These are phyloP conservation scores for Rhodotorula sp. DNA, from an alignment of 1,284 basidiomycete species.

Conservation along the genomic window DNA sequence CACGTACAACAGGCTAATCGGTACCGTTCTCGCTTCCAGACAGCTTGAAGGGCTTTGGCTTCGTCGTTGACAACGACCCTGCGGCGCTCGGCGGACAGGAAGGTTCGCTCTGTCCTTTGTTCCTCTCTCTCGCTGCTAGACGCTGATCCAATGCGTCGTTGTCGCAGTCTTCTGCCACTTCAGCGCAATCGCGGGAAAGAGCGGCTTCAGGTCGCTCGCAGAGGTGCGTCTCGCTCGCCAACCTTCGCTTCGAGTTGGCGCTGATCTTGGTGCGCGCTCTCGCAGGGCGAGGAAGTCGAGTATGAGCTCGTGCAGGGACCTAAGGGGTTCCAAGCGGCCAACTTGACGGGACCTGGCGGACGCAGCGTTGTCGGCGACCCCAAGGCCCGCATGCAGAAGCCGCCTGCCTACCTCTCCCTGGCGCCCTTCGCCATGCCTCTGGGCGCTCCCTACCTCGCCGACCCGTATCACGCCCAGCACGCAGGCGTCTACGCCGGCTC, in stretches of 20 bases:
- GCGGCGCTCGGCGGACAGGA: slow-evolving; percentile 45
- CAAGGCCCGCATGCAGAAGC: slow-evolving; percentile 41
- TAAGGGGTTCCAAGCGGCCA: slow-evolving; percentile 45
- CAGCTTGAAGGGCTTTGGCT: slow-evolving; percentile 44
- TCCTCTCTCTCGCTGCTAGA: background rate
- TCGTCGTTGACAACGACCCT: slow-evolving; percentile 43
- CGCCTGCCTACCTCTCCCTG: slow-evolving; percentile 30
- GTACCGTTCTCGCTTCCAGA: slow-evolving; percentile 1
- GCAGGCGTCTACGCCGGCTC: slow-evolving; percentile 43
- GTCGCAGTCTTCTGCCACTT: slow-evolving; percentile 45
- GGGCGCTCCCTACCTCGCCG: slow-evolving; percentile 31
- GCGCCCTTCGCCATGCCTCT: slow-evolving; percentile 26
- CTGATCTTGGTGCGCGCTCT: background rate
- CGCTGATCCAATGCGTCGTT: background rate
- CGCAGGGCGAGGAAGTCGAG: slow-evolving; percentile 43
- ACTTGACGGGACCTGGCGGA: slow-evolving; percentile 44
- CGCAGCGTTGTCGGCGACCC: slow-evolving; percentile 43
- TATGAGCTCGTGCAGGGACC: slow-evolving; percentile 45
- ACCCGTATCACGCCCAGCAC: slow-evolving; percentile 45
- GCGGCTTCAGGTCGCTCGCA: slow-evolving; percentile 44
- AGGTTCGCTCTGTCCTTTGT: slow-evolving; percentile 23
- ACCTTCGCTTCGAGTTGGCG: too few species aligned
- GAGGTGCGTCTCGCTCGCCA: slow-evolving; percentile 30
- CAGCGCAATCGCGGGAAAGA: slow-evolving; percentile 43
- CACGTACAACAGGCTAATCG: background rate